Evolutionary conservation across 2,329 filamentous ascomycete genomes (phyloP), one percentile per base, ranked within the genome.

Genomic region (Apiospora hydei): DNA sequence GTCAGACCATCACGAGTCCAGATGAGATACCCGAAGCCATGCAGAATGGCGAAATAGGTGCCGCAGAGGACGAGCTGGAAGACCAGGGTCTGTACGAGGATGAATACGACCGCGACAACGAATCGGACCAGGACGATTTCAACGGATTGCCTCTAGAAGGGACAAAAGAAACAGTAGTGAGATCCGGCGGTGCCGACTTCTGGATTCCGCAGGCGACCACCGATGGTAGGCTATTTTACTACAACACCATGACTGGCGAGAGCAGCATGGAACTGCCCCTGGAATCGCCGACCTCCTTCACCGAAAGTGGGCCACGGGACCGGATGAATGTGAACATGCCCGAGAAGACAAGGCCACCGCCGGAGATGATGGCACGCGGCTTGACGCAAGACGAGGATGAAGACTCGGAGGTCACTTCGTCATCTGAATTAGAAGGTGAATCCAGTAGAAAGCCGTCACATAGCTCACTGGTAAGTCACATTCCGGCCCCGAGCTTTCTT

Each of bases 141-240:
- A 89, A 76, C 80, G 86, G 88, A 73, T 82, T 94, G 69, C 91
- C 93, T 7, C 88, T 94, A 69, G 94, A 97, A 78, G 91, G 91
- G 69, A 86, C 87, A 26, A 67, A 21, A 79, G 76, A 73, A 43
- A 72, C 77, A n/a, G 69, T 71, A 74, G 86, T 83, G 74, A 91
- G 92, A 78, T 93, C 94, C 79, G 95, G 96, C 77, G 92, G 96
- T 81, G 95, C 96, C 66, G 96, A 97, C 76, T 99, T 97, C 81
- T 99, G 96, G 96, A 98, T 99, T 76, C 96, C 96, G 24, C 96
- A 99, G 84, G 96, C 95, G 18, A 99, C 96, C 0, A 90, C 94
- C 1, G 95, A 98, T 81, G 96, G 96, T 70, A 90, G 95, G 71
- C 84, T 99, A 34, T 99, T 97, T 83, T 99, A 98, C 84, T 98